phyloP scores from a whole-genome alignment of 1,284 basidiomycete species.

The Leucoagaricus sp. region DNA sequence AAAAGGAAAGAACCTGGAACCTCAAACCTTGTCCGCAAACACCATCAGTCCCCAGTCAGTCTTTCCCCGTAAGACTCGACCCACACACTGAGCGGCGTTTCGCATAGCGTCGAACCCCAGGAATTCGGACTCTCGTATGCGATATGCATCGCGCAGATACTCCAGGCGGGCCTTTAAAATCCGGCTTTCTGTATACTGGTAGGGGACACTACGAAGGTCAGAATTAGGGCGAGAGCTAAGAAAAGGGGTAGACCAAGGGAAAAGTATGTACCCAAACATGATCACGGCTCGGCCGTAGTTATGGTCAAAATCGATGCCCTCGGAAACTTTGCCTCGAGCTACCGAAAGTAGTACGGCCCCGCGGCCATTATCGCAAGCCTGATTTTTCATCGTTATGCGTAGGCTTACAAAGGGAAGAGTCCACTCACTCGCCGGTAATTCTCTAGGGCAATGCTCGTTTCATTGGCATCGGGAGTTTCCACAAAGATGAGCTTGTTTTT shows the following conservation, averaged over 20 bases:
- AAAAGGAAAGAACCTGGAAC: conserved; percentile 10
- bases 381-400: background rate
- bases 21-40: conserved; percentile 92
- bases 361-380: conserved; percentile 99
- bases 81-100: conserved; percentile 98
- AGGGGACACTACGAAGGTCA: conserved; percentile 76
- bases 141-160: conserved; percentile 97
- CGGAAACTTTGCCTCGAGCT: conserved; percentile 98
- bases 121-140: conserved; percentile 98
- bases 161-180: conserved; percentile 97
- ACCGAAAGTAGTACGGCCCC: conserved; percentile 97
- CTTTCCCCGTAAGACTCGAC: conserved; percentile 96
- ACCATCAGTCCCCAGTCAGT: conserved; percentile 99
- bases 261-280: conserved; percentile 86
- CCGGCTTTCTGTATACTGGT: conserved; percentile 98
- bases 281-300: conserved; percentile 99
- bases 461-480: conserved; percentile 98
- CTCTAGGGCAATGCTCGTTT: conserved; percentile 97
- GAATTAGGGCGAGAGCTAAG: conserved; percentile 13
- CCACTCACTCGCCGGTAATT: conserved; percentile 88
- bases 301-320: conserved; percentile 99
- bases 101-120: conserved; percentile 99
- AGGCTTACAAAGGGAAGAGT: background rate
- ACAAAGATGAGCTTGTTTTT: conserved; percentile 99
- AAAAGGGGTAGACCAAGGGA: conserved; percentile 2